phyloP scores from a whole-genome alignment of 2,329 filamentous ascomycete genomes.

The Colletotrichum phormii region DNA sequence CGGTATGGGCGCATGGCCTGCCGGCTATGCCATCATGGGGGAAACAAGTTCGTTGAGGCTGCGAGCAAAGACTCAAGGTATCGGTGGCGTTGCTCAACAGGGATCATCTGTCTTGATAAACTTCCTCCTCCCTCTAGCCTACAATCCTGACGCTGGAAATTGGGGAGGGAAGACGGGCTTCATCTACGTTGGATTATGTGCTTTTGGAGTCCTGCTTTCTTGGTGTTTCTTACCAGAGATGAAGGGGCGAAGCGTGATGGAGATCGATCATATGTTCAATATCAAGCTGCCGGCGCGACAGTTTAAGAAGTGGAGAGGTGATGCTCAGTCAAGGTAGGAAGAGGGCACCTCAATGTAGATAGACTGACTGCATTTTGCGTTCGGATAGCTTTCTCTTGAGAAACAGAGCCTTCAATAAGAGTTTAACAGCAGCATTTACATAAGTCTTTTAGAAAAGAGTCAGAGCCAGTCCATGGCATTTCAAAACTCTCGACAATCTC shows the following conservation, averaged over 20 bases:
- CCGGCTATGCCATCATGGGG: conserved; percentile 52
- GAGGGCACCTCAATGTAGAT: no score
- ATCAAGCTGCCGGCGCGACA: conserved; percentile 64
- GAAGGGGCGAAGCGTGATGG: conserved; percentile 52
- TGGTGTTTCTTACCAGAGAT: conserved; percentile 65
- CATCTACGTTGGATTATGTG: conserved; percentile 49
- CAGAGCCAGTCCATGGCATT: no score
- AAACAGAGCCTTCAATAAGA: no score
- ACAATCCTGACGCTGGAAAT: conserved; percentile 52
- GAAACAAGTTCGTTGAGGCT: conserved; percentile 56
- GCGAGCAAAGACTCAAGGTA: conserved; percentile 55
- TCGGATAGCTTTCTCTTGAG: no score
- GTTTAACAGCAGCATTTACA: no score
- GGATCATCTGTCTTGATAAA: conserved; percentile 51
- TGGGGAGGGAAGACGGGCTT: conserved; percentile 54
- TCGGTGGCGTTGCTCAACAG: conserved; percentile 54
- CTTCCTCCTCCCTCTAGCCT: conserved; percentile 61
- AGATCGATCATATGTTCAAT: conserved; percentile 69
- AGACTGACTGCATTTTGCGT: no score
- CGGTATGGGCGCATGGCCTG: conserved; percentile 55
- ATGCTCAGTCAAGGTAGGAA: background rate
- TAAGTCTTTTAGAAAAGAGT: no score
- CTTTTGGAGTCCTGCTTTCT: conserved; percentile 47
- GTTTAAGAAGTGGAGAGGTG: conserved; percentile 54
- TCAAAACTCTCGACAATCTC: no score